phyloP scores from a whole-genome alignment of 2,329 filamentous ascomycete genomes.

The Aspergillus viridinutans region DNA sequence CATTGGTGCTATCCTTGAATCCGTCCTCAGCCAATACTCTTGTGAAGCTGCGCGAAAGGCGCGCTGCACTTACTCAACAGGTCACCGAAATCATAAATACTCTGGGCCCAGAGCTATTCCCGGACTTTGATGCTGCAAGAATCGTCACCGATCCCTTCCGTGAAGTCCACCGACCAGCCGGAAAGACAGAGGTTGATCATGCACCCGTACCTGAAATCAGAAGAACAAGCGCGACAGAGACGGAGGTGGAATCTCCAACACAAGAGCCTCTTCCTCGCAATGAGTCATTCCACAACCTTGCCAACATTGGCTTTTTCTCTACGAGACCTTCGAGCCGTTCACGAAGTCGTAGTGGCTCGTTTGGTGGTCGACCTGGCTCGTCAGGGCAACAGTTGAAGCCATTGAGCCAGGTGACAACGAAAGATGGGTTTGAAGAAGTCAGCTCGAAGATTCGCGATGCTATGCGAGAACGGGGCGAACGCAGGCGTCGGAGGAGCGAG shows the following conservation, averaged over 20 bases:
- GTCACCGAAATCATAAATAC: constrained; percentile 93
- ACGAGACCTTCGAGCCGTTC: constrained; percentile 80
- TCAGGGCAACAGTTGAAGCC: constrained; percentile 62
- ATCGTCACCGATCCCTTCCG: constrained; percentile 57
- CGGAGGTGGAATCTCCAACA: constrained; percentile 21
- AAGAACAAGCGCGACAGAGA: constrained; percentile 18
- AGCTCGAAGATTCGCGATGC: constrained; percentile 77
- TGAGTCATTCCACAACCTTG: constrained; percentile 90
- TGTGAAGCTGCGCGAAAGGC: constrained; percentile 67
- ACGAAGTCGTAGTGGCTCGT: constrained; percentile 66
- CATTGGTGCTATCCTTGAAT: constrained; percentile 77
- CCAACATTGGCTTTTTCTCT: constrained; percentile 83
- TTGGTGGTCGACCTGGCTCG: constrained; percentile 58
- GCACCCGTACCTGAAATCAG: constrained; percentile 19
- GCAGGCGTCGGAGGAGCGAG: constrained; percentile 49
- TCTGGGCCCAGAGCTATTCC: constrained; percentile 90
- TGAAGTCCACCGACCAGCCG: constrained; percentile 17
- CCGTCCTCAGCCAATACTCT: constrained; percentile 82
- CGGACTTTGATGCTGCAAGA: constrained; percentile 81
- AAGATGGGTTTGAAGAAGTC: constrained; percentile 74
- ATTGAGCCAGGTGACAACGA: constrained; percentile 64
- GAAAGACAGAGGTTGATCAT: constrained; percentile 13
- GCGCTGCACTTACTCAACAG: constrained; percentile 70
- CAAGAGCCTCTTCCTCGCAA: constrained; percentile 67
- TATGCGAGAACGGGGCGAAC: constrained; percentile 72